Conservation (phyloP, 1,139 yeast species). For the Zygosaccharomyces sapae region DNA sequence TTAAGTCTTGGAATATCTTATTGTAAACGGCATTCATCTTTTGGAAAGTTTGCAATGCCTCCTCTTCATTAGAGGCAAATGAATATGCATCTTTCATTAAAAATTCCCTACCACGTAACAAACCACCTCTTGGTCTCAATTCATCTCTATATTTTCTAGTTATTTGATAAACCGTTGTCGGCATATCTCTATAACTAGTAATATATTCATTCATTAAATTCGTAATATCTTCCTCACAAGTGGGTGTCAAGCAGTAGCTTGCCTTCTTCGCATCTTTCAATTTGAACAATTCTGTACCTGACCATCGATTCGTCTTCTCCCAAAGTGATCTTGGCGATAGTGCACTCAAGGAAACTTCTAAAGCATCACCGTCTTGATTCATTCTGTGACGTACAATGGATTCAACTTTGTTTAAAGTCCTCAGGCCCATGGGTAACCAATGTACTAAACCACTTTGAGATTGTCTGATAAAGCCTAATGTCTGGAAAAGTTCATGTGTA, state of each 20-base stretch:
- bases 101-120: slow-evolving; percentile 84
- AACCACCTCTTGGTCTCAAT: slow-evolving; percentile 84
- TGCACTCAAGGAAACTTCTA: slow-evolving; percentile 62
- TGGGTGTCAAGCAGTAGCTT: slow-evolving; percentile 71
- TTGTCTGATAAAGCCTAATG: slow-evolving; percentile 55
- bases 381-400: slow-evolving; percentile 55
- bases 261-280: slow-evolving; percentile 47
- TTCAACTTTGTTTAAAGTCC: slow-evolving; percentile 56
- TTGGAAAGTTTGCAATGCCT: slow-evolving; percentile 63
- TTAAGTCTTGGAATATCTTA: slow-evolving; percentile 61
- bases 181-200: slow-evolving; percentile 64
- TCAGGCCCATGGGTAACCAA: slow-evolving; percentile 78
- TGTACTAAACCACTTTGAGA: slow-evolving; percentile 62
- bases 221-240: slow-evolving; percentile 93
- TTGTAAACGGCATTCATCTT: slow-evolving; percentile 60
- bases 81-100: slow-evolving; percentile 94
- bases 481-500: slow-evolving; percentile 50
- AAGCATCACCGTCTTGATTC: slow-evolving; percentile 50
- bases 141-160: slow-evolving; percentile 84
- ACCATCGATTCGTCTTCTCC: slow-evolving; percentile 74
- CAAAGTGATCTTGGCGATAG: slow-evolving; percentile 63
- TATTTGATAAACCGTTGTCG: slow-evolving; percentile 73
- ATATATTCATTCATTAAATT: slow-evolving; percentile 52
- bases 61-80: slow-evolving; percentile 54
- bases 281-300: slow-evolving; percentile 58